These are phyloP conservation scores for Arthrinium puccinioides DNA, from an alignment of 2,329 filamentous ascomycete genomes.

Conservation along the genomic window DNA sequence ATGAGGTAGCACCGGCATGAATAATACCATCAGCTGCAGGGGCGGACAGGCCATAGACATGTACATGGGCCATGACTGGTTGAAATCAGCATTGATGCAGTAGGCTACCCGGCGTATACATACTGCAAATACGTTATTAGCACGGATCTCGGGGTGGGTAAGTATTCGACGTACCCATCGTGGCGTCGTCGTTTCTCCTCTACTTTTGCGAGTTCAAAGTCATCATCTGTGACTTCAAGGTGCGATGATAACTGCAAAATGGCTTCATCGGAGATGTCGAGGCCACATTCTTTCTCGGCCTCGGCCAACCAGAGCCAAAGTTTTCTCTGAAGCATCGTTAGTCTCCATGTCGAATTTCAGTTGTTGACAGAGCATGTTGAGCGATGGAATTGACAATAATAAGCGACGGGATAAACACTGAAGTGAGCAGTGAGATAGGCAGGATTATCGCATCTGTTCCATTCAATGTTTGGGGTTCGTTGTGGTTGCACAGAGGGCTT, in stretches of 20 bases:
- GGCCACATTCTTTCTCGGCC: constrained; percentile 71
- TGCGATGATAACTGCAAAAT: constrained; percentile 71
- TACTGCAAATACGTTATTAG: constrained; percentile 21
- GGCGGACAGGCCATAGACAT: constrained; percentile 56
- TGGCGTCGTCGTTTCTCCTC: constrained; percentile 71
- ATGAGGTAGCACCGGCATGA: constrained; percentile 60
- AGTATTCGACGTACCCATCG: constrained; percentile 25
- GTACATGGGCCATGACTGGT: constrained; percentile 60
- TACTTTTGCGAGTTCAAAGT: constrained; percentile 65
- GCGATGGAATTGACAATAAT: no score
- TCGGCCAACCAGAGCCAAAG: constrained; percentile 84
- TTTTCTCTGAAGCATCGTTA: no score
- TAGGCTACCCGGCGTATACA: no score
- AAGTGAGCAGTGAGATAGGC: no score
- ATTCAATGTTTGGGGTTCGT: not conserved
- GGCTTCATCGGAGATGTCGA: constrained; percentile 67
- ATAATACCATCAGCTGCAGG: constrained; percentile 60
- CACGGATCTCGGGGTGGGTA: not conserved
- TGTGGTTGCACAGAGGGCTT: no score
- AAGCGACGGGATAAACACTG: no score
- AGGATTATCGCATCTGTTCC: not conserved
- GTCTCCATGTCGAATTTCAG: no score
- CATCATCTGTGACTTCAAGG: constrained; percentile 66
- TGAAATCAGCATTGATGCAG: no score
- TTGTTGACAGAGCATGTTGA: constrained; percentile 63